Percentiles rank a stretch among this genome's conserved stretches.
Conservation (phyloP, 164 flowering plant genomes). For the Pachysandra terminalis region DNA sequence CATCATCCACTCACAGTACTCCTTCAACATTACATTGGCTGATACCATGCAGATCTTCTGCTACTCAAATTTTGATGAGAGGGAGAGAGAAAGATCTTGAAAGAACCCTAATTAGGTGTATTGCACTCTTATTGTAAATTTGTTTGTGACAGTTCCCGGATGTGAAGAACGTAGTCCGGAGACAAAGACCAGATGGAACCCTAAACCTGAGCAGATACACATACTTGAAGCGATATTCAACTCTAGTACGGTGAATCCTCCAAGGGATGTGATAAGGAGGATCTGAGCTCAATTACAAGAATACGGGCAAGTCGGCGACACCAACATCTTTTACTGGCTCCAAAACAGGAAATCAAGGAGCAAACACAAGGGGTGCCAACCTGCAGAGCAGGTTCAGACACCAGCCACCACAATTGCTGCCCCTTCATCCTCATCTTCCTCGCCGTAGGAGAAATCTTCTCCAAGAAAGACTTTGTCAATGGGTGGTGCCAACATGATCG, state of each 20-base stretch:
- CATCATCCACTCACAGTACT: too few relatives aligned
- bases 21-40: too few relatives aligned
- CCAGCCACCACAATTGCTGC: conserved; percentile 9
- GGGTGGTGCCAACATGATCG: conserved; percentile 23
- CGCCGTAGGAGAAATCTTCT: conserved; percentile 59
- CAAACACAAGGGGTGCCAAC: conserved; percentile 84
- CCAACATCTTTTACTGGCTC: conserved; percentile 99
- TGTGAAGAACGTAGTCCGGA: conserved; percentile 86
- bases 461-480: conserved; percentile 17
- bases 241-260: conserved; percentile 98
- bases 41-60: too few relatives aligned
- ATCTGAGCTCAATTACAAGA: conserved; percentile 87
- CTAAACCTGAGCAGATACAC: conserved; percentile 92
- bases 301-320: conserved; percentile 96
- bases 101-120: background rate
- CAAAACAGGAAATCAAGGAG: conserved; percentile 96
- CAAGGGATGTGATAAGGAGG: conserved; percentile 86
- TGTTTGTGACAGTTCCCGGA: conserved; percentile 25
- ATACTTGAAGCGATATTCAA: conserved; percentile 94
- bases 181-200: conserved; percentile 99
- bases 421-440: conserved; percentile 53
- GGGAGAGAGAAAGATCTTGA: too few relatives aligned
- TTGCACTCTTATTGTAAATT: background rate
- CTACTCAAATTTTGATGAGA: too few relatives aligned
- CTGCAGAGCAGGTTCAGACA: conserved; percentile 24